Base-by-base conservation (phyloP, 2,329 filamentous ascomycete species). In the Aspergillus bombycis region DNA sequence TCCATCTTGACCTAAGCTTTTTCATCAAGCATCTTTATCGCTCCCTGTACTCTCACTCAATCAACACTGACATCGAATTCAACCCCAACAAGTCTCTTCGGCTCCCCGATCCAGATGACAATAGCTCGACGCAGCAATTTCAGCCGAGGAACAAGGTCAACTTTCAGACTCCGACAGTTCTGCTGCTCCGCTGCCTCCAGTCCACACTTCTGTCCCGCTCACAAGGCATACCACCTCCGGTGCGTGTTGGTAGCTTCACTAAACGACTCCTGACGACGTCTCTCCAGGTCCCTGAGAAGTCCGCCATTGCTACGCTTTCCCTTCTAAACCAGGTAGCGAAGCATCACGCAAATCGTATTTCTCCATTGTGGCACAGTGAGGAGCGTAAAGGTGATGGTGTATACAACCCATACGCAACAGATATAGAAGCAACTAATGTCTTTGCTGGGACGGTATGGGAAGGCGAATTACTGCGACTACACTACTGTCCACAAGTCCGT, bases 21-120 rank as follows among this genome's bases (percentile, higher is more conserved):
- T 99, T 99, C 85, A 94, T 93, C 71, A 92, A 91, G 16, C 92
- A 97, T 78, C 91, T 99, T 63, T 99, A 96, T 84, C 90, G 89
- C 70, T 91, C 91, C 19, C 86, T 99, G 6, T 87, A 94, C 69
- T 85, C 90, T 1, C 86, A 97, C 30, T 89, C 91, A 3, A 83
- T 94, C 56, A 91, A 96, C 76, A 85, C 94, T 0, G 92, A 97
- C 74, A 88, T 99, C 68, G 95, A 99, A 77, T 87, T 92, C 64
- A 85, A 85, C 65, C 89, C 91, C 56, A 83, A 83, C 62, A 93
- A 90, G 72, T 90, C 91, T 14, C 83, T 93, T 14, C 88, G 90
- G 72, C 85, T 94, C 11, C 84, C 86, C 0, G 87, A 94, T 74
- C 88, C 90, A 3, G 82, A 88, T 71, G 73, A 78, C 43, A 75